phyloP scores from a whole-genome alignment of 179 eudicot genomes.

The Silene noctiflora region DNA sequence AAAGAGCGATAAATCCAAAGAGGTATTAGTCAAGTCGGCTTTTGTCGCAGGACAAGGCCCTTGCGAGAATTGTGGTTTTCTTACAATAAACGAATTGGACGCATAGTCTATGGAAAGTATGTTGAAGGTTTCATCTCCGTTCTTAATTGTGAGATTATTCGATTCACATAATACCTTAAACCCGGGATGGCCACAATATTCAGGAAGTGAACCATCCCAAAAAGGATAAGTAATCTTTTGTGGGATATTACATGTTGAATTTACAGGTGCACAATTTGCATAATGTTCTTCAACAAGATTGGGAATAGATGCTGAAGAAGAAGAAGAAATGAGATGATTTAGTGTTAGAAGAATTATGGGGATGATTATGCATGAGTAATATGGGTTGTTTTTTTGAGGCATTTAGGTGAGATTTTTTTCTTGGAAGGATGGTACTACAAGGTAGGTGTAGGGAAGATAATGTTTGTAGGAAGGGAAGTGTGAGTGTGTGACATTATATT shows the following conservation, averaged over 20 bases:
- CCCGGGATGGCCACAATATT: conserved; percentile 29
- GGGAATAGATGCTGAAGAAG: background rate
- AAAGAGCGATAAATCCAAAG: conserved; percentile 1
- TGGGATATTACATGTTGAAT: conserved; percentile 19
- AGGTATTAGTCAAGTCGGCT: conserved; percentile 11
- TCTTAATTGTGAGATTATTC: background rate
- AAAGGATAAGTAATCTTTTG: conserved; percentile 32
- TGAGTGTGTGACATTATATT: no score
- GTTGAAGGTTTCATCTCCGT: background rate
- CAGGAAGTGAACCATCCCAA: conserved; percentile 22
- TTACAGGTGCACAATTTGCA: background rate
- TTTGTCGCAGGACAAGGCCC: conserved; percentile 4
- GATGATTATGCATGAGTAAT: background rate
- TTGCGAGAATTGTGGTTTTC: background rate
- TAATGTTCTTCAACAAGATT: background rate
- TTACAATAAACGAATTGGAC: background rate
- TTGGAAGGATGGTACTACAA: background rate
- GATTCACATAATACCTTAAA: conserved; percentile 28
- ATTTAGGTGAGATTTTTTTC: background rate
- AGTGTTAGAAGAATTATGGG: background rate
- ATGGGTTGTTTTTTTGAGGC: conserved; percentile 1
- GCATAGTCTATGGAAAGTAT: conserved; percentile 8
- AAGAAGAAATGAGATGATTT: background rate
- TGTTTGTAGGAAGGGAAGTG: background rate
- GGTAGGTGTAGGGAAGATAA: background rate